phyloP scores from a whole-genome alignment of 176 grass and related monocot genomes.

The Alopecurus myosuroides region DNA sequence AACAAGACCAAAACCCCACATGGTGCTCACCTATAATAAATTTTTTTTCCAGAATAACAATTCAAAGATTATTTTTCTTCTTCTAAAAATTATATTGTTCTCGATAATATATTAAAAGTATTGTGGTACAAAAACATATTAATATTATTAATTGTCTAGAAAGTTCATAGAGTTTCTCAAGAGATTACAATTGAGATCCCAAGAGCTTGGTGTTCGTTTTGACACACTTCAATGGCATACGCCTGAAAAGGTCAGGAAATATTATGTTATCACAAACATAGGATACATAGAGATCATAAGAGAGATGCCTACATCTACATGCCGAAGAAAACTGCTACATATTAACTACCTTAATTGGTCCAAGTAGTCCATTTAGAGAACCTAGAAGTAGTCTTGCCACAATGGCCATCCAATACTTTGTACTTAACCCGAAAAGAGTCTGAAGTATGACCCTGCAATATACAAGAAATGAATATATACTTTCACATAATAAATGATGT shows the following conservation, averaged over 20 bases:
- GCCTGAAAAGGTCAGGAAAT: conserved; percentile 15
- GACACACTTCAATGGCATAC: conserved; percentile 45
- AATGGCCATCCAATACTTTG: conserved; percentile 59
- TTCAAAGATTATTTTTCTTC: background rate
- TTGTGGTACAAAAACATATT: background rate
- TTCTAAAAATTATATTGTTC: background rate
- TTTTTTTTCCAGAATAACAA: background rate
- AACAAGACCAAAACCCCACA: conserved; percentile 69
- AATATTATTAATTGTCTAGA: background rate
- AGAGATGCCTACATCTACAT: background rate
- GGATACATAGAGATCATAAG: background rate
- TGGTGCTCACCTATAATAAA: conserved; percentile 38
- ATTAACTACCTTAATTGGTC: conserved; percentile 33
- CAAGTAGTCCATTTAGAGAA: conserved; percentile 49
- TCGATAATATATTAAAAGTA: background rate
- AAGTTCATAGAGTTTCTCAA: background rate
- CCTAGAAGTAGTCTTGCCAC: conserved; percentile 45
- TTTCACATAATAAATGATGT: background rate
- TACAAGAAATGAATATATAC: background rate
- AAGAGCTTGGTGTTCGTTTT: conserved; percentile 40
- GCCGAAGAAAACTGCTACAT: no score
- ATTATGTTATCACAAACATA: background rate
- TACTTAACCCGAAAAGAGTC: conserved; percentile 48
- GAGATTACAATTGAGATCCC: conserved; percentile 42
- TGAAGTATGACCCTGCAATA: conserved; percentile 43